These are phyloP conservation scores for Dalbergia cochinchinensis DNA, from an alignment of 306 rosid genomes.

Conservation along the genomic window DNA sequence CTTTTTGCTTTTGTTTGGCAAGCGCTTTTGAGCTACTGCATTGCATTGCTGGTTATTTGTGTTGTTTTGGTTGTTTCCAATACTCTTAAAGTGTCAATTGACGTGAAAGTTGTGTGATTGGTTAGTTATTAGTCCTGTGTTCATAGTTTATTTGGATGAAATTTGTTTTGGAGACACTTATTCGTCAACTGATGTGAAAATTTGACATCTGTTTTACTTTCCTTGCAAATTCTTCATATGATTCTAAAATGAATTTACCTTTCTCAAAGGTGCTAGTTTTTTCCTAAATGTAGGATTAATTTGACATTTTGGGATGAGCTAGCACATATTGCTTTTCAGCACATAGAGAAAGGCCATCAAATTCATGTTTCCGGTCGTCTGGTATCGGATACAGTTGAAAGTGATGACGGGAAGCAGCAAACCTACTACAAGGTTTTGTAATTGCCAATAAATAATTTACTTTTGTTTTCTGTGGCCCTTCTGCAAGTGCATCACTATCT, in stretches of 20 bases:
- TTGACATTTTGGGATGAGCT: slow-evolving; percentile 94
- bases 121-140: neutral
- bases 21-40: too few species aligned
- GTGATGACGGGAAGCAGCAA: slow-evolving; percentile 76
- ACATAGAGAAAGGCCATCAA: slow-evolving; percentile 78
- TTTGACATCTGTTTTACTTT: neutral
- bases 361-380: slow-evolving; percentile 85
- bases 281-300: slow-evolving; percentile 60
- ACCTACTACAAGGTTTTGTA: slow-evolving; percentile 83
- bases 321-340: slow-evolving; percentile 80
- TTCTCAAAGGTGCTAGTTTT: slow-evolving; percentile 11
- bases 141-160: neutral
- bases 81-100: too few species aligned
- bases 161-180: neutral
- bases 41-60: too few species aligned
- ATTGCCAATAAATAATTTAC: neutral
- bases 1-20: too few species aligned
- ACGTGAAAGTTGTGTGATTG: too few species aligned
- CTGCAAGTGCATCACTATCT: slow-evolving; percentile 24
- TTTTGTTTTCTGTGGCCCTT: slow-evolving; percentile 4
- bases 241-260: neutral
- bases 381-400: slow-evolving; percentile 74
- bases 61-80: too few species aligned
- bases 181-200: neutral
- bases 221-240: neutral